Evolutionary conservation across 768 basidiomycete genomes (phyloP).

Genomic region (Boletus subparvulus): DNA sequence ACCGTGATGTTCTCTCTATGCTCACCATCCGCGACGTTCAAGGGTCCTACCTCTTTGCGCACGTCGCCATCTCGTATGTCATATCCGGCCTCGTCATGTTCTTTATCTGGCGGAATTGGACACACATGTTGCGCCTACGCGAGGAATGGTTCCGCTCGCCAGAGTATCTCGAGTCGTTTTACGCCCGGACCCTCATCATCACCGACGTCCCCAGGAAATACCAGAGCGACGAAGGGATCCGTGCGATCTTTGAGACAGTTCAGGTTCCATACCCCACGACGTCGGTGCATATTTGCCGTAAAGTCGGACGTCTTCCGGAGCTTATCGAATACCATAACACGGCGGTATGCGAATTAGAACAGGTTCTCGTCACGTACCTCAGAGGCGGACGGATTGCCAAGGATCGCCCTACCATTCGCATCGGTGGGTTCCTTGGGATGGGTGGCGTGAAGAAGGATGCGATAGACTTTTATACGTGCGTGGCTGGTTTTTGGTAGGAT

Average conservation of each 20-base stretch:
- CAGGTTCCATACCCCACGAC: constrained; percentile 89
- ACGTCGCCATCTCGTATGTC: constrained; percentile 80
- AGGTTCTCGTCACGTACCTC: constrained; percentile 84
- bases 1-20: constrained; percentile 68
- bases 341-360: constrained; percentile 92
- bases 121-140: constrained; percentile 73
- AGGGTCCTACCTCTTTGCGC: constrained; percentile 74
- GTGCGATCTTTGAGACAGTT: constrained; percentile 67
- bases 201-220: constrained; percentile 74
- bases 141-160: constrained; percentile 87
- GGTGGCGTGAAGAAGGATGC: constrained; percentile 88
- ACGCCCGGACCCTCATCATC: constrained; percentile 86
- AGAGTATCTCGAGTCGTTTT: constrained; percentile 87
- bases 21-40: constrained; percentile 84
- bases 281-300: constrained; percentile 84
- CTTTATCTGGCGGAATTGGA: constrained; percentile 76
- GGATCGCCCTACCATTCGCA: constrained; percentile 75
- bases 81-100: constrained; percentile 73
- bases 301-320: constrained; percentile 85
- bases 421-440: constrained; percentile 78
- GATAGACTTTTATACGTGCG: constrained; percentile 91
- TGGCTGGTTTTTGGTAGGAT: constrained; percentile 12
- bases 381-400: constrained; percentile 77
- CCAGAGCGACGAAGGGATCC: constrained; percentile 85
- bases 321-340: constrained; percentile 90